Evolutionary conservation across 2,329 filamentous ascomycete genomes (phyloP).

Genomic region (Sporothrix globosa): DNA sequence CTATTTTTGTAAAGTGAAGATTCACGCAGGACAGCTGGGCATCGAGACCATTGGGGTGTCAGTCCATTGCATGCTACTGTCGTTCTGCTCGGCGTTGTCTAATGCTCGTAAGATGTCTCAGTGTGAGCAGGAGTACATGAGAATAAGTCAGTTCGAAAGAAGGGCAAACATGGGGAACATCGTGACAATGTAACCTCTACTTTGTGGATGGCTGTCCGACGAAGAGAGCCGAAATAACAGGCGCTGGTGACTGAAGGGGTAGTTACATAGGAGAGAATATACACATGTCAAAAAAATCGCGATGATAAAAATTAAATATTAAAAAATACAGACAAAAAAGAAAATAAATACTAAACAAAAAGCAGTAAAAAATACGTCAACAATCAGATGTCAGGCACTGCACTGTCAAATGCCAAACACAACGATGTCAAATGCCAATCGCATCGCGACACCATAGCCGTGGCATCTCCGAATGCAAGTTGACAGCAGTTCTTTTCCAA

Average conservation of each 20-base stretch:
- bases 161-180: background rate
- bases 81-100: background rate
- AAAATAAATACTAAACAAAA: background rate
- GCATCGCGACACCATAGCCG: background rate
- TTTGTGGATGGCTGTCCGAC: constrained; percentile 3
- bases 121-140: background rate
- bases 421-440: background rate
- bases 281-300: background rate
- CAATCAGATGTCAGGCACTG: no score
- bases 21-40: background rate
- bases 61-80: background rate
- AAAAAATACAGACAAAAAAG: background rate
- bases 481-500: background rate
- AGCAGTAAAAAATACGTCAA: background rate
- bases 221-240: background rate
- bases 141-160: background rate
- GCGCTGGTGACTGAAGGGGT: background rate
- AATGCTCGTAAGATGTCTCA: background rate
- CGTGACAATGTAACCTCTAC: background rate
- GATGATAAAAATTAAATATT: background rate
- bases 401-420: no score
- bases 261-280: background rate
- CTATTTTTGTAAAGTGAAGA: no score
- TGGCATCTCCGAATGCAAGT: constrained; percentile 2
- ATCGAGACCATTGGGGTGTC: background rate